Evolutionary conservation across 2,329 filamentous ascomycete genomes (phyloP), one percentile per base, ranked within the genome.

Genomic region (Scedosporium minutisporum): DNA sequence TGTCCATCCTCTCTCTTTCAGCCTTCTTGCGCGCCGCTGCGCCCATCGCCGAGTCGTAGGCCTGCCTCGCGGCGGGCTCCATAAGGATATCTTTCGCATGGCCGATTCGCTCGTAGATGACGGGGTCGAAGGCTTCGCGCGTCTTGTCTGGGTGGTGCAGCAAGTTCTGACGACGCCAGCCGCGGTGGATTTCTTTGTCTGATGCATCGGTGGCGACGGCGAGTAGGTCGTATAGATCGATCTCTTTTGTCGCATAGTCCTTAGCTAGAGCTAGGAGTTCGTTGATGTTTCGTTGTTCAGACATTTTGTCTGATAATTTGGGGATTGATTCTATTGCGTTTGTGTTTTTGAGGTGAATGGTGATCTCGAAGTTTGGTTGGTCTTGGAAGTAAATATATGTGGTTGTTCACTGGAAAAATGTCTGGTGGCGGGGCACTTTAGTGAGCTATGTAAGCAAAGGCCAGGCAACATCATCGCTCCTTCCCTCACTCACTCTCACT

Each of bases 61-160:
- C 84, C 59, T 84, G 82, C 64, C 91, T 89, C 44, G 91, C 83
- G 14, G 82, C 82, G 0, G 85, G 76, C 66, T 92, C 87, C 29
- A 85, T 83, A 2, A 97, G 84, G 1, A 97, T 84, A 74, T 96
- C 91, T 71, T 91, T 86, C n/a, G 91, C 93, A 65, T 89, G 89
- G 70, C 92, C 89, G 63, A 96, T 86, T 1, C 89, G 80, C 74
- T 96, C 90, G 79, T 96, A 97, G 70, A 89, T 90, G 63, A 87
- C 87, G 57, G 90, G 82, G 67, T 95, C 91, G 68, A 88, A 91
- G 44, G 82, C 78, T 61, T 84, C 85, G 66, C 87, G 84, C 62
- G 93, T 87, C 77, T 97, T 96, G 81, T 97, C 93, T 1, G 93
- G 93, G 74, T 97, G 93, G 78, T 93, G 91, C 70, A 91, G 91